Evolutionary conservation across 2,329 filamentous ascomycete genomes (phyloP), one percentile per base, ranked within the genome.

Genomic region (Venturia asperata): DNA sequence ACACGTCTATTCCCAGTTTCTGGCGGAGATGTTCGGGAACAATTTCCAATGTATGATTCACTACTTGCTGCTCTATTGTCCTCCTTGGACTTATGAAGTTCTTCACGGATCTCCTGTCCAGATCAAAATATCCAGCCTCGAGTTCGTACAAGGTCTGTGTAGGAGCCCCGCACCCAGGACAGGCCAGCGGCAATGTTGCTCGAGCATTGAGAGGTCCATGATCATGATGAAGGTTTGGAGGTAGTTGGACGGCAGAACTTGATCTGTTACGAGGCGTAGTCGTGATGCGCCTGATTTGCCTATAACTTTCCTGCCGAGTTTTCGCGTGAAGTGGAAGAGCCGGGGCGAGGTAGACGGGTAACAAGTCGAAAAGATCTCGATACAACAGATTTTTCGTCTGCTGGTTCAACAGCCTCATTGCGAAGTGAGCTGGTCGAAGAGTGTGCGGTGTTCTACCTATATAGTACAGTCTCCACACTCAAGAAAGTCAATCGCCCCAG

Each of bases 141-240:
- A 79, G 75, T 43, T 79, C 75, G 60, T 83, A 79, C 61, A 83
- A 72, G 5, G 80, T 82, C 72, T 87, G 85, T 42, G 82, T 79
- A 43, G 82, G 80, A 37, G 85, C 85, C 64, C 85, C 85, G 68
- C 85, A 88, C 69, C 85, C 85, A 39, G 85, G 85, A 71, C 85
- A 87, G 30, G 80, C 79, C 7, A 78, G 65, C 0, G 83, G 83
- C 15, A 86, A 71, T 70, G 7, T 37, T 43, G 37, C 39, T 21
- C 37, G 60, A 17, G 37, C 21, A 27, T 27, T 5, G 60, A 6
- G 70, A 5, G 19, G 58, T 27, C 4, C 9, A 27, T 55, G 21
- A 6, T 13, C 62, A 47, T 64, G 5, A 30, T 56, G 62, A 56
- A n/a, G 11, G 17, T n/a, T 17, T 24, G 42, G 42, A 64, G 5